These are phyloP conservation scores for Mortierella sp. DNA, from an alignment of 371 early-diverging fungal species.

Conservation along the genomic window DNA sequence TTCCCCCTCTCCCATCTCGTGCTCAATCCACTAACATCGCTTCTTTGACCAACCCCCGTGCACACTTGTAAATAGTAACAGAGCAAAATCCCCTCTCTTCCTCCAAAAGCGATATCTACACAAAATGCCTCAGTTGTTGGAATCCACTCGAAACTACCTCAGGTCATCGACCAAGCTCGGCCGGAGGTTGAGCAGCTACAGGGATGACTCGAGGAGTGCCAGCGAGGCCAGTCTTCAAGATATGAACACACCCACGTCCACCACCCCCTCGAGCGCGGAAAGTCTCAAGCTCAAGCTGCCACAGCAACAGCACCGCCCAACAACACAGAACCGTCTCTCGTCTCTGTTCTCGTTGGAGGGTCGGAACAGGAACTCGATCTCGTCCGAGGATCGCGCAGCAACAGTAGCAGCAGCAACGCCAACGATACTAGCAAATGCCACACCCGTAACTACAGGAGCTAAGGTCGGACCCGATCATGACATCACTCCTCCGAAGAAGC, in stretches of 20 bases:
- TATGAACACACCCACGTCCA: not conserved
- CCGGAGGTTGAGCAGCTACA: constrained; percentile 30
- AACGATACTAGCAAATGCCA: not conserved
- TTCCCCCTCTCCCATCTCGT: not conserved
- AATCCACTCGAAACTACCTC: constrained; percentile 37
- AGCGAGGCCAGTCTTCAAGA: constrained; percentile 35
- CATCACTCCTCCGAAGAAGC: constrained; percentile 21
- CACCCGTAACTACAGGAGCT: not conserved
- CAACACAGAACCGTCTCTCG: constrained; percentile 31
- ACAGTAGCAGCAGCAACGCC: not conserved
- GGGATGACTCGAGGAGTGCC: constrained; percentile 29
- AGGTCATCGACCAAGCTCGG: constrained; percentile 34
- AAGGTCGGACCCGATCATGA: constrained; percentile 19
- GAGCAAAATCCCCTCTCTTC: not conserved
- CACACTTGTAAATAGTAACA: not conserved
- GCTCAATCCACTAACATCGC: not conserved
- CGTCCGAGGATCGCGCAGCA: constrained; percentile 23
- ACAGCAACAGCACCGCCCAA: constrained; percentile 20
- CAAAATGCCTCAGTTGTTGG: constrained; percentile 32
- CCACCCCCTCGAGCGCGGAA: not conserved
- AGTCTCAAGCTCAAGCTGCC: constrained; percentile 1
- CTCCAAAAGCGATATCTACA: not conserved
- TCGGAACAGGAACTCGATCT: constrained; percentile 24
- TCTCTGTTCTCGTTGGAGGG: constrained; percentile 27
- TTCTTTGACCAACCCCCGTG: not conserved